These are phyloP conservation scores for Rhizophagus sp. DNA, from an alignment of 192 early-diverging fungal species.

Conservation along the genomic window DNA sequence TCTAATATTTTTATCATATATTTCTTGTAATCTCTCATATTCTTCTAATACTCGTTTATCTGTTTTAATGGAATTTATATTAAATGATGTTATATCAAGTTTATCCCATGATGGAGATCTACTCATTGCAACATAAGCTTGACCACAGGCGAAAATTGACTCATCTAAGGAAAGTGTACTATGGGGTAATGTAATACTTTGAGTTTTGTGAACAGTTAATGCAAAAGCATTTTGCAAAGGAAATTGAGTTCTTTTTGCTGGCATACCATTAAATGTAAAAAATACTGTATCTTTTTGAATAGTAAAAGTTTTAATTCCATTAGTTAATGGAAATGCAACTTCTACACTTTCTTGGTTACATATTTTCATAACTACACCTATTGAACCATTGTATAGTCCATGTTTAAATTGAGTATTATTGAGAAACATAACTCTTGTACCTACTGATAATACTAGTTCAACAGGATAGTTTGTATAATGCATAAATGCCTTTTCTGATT, in stretches of 20 bases:
- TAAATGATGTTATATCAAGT: background rate
- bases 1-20: too few relatives aligned
- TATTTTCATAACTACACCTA: background rate
- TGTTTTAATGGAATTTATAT: background rate
- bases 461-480: background rate
- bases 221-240: constrained; percentile 21
- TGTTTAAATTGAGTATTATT: background rate
- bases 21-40: background rate
- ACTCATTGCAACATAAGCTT: constrained; percentile 14
- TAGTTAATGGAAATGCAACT: background rate
- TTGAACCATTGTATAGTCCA: constrained; percentile 4
- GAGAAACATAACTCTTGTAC: background rate
- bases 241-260: background rate
- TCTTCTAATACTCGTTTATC: background rate
- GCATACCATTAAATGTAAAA: background rate
- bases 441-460: background rate
- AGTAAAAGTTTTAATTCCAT: background rate
- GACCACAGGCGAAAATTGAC: background rate
- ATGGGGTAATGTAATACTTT: constrained; percentile 9
- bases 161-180: background rate
- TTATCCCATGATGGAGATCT: background rate
- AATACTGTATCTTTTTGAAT: background rate
- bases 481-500: background rate
- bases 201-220: constrained; percentile 26
- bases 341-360: background rate